Conservation (phyloP, 805 yeast species). For the Metschnikowia noctiluminum region DNA sequence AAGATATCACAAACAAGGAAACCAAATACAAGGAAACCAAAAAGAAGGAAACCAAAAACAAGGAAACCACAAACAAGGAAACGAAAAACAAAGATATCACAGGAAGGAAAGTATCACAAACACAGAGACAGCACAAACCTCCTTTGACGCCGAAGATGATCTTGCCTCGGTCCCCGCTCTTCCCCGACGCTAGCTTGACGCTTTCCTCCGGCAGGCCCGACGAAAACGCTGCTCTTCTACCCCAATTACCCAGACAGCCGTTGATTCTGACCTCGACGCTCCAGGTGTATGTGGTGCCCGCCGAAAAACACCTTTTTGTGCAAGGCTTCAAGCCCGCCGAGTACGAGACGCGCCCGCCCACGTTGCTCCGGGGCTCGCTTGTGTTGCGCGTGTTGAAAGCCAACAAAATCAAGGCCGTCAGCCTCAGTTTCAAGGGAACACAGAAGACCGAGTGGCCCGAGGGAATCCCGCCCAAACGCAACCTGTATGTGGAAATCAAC, state of each 20-base stretch:
- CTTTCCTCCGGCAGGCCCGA: conserved; percentile 7
- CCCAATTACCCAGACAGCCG: conserved; percentile 55
- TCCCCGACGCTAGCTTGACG: conserved; percentile 23
- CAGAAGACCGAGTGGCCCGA: conserved; percentile 95
- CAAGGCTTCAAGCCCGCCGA: conserved; percentile 78
- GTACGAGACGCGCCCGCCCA: conserved; percentile 64
- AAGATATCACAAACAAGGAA: neutral
- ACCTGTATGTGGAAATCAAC: conserved; percentile 59
- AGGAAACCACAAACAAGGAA: too few species aligned
- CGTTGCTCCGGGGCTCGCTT: conserved; percentile 77
- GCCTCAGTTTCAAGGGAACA: conserved; percentile 60
- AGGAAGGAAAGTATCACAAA: neutral
- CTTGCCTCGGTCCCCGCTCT: conserved; percentile 20
- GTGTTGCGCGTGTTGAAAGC: conserved; percentile 69
- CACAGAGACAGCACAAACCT: neutral
- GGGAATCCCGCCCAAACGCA: conserved; percentile 89
- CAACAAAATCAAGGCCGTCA: conserved; percentile 62
- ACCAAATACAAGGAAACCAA: too few species aligned
- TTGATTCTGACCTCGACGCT: conserved; percentile 58
- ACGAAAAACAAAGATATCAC: neutral
- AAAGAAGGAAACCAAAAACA: too few species aligned
- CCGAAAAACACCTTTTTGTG: conserved; percentile 76
- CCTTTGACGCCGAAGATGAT: neutral
- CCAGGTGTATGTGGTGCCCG: conserved; percentile 68
- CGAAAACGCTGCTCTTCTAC: conserved; percentile 18